Percentiles rank a stretch among this genome's conserved stretches.
These are phyloP conservation scores for Malus hybrid DNA, from an alignment of 331 rosid genomes.

Conservation along the genomic window DNA sequence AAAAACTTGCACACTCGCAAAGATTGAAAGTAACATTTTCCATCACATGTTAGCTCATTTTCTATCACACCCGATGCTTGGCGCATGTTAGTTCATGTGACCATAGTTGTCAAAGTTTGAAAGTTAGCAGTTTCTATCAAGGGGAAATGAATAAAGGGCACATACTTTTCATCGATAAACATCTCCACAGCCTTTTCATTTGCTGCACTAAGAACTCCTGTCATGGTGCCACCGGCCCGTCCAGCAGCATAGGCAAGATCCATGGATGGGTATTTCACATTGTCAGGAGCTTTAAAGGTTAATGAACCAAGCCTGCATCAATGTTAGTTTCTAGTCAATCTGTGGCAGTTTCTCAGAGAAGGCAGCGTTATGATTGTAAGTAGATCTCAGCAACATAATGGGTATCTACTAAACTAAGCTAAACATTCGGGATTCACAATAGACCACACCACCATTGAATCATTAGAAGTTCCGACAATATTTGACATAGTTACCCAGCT, in stretches of 20 bases:
- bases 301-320: slow-evolving; percentile 81
- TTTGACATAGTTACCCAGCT: neutral
- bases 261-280: slow-evolving; percentile 81
- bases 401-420: neutral
- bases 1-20: neutral
- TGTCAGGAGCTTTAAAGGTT: slow-evolving; percentile 78
- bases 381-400: neutral
- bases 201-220: slow-evolving; percentile 96
- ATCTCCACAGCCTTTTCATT: slow-evolving; percentile 93
- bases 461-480: neutral
- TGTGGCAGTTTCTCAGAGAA: neutral
- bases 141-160: neutral
- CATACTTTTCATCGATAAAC: slow-evolving; percentile 84
- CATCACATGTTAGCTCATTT: no score
- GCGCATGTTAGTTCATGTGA: neutral
- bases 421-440: neutral
- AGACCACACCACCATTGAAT: neutral
- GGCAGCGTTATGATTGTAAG: neutral
- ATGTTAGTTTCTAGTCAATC: slow-evolving; percentile 8
- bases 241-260: slow-evolving; percentile 88
- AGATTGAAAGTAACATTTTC: no score
- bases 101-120: neutral
- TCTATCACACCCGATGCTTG: no score
- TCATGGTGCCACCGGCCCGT: slow-evolving; percentile 94
- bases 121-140: neutral